Evolutionary conservation across 441 rosid genomes (phyloP).

Genomic region (Aleurites moluccanus): DNA sequence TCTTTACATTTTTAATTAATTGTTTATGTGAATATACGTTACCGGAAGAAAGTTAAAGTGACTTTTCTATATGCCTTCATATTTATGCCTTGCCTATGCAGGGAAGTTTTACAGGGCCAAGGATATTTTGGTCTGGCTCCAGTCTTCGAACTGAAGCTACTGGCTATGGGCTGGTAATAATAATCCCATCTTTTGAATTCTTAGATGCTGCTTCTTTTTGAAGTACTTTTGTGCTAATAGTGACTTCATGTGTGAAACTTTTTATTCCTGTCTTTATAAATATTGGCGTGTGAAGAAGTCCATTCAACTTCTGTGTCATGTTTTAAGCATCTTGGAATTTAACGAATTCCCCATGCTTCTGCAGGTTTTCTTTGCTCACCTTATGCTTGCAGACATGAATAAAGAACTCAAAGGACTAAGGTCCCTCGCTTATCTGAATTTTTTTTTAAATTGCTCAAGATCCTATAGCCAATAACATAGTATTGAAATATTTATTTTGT

Average conservation of each 20-base stretch:
- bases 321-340: conserved; percentile 21
- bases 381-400: conserved; percentile 91
- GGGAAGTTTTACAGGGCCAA: conserved; percentile 99
- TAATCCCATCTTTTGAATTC: conserved; percentile 21
- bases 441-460: background rate
- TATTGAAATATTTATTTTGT: background rate
- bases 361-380: conserved; percentile 97
- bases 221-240: conserved; percentile 13
- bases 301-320: conserved; percentile 7
- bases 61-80: conserved; percentile 44
- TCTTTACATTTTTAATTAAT: background rate
- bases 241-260: background rate
- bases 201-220: conserved; percentile 18
- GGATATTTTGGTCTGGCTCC: conserved; percentile 97
- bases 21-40: conserved; percentile 3
- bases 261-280: conserved; percentile 2
- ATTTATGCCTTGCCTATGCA: conserved; percentile 68
- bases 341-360: conserved; percentile 30
- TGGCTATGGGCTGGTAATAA: conserved; percentile 97
- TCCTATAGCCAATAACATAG: background rate
- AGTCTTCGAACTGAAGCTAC: conserved; percentile 99
- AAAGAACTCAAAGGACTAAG: conserved; percentile 96
- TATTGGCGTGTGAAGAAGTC: conserved; percentile 6
- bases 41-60: conserved; percentile 25
- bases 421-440: conserved; percentile 36